Conservation (phyloP, 23 red algal genomes). For the Gracilaria vermiculophylla region DNA sequence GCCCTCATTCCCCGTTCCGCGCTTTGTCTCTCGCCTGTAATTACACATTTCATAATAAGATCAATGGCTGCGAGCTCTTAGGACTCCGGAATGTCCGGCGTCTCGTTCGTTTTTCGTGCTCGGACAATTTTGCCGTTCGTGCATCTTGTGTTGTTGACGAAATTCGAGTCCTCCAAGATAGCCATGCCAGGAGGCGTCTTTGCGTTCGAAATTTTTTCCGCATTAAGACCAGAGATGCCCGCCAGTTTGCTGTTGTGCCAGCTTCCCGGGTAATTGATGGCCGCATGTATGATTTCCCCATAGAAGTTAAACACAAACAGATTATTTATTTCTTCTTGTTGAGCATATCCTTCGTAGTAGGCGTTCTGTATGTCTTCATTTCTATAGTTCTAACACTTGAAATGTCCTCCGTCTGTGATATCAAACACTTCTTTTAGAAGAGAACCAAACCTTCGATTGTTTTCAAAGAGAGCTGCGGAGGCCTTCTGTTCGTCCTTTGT, state of each 20-base stretch:
- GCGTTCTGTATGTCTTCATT: background rate
- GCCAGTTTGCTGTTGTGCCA: background rate
- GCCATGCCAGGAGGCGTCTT: background rate
- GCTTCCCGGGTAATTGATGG: background rate
- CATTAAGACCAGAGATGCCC: background rate
- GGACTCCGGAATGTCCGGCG: background rate
- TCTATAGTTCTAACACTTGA: no score
- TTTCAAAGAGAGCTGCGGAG: no score
- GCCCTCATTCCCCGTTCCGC: no score
- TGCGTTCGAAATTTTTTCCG: background rate
- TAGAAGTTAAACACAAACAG: background rate
- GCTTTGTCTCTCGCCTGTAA: background rate
- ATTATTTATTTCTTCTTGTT: background rate
- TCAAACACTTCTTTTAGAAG: no score
- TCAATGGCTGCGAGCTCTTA: background rate
- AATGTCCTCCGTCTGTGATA: no score
- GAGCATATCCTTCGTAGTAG: background rate
- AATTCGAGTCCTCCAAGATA: background rate
- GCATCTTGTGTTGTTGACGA: background rate
- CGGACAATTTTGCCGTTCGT: slow-evolving; percentile 25
- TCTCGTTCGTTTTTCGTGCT: background rate
- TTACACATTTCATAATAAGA: background rate
- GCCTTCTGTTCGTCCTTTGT: no score
- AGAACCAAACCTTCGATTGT: no score
- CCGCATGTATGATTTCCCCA: slow-evolving; percentile 9